Percentiles rank a stretch among this genome's conserved stretches.
phyloP scores from a whole-genome alignment of 169 alveolate species.

The Blepharisma undulans region DNA sequence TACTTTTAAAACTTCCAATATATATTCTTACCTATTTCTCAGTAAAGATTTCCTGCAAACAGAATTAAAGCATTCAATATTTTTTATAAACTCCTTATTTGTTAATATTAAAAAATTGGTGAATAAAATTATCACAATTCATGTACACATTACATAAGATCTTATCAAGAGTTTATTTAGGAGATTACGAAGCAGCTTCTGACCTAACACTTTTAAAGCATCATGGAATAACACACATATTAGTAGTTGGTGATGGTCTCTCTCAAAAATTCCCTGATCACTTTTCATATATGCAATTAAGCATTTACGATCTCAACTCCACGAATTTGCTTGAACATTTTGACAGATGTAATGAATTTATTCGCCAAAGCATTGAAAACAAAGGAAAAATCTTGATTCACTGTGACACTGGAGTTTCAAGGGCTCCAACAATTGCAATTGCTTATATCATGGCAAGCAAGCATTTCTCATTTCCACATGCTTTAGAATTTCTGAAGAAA shows the following conservation, averaged over 20 bases:
- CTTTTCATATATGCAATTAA: neutral
- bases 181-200: neutral
- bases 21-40: no score
- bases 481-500: neutral
- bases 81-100: neutral
- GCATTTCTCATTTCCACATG: neutral
- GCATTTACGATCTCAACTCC: neutral
- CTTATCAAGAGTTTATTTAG: neutral
- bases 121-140: neutral
- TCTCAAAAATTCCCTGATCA: neutral
- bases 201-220: neutral
- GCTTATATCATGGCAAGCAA: slow-evolving; percentile 57
- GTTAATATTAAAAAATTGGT: neutral
- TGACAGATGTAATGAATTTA: neutral
- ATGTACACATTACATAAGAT: neutral
- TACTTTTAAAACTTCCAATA: no score
- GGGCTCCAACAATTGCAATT: slow-evolving; percentile 62
- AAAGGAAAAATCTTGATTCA: slow-evolving; percentile 67
- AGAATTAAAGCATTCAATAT: no score
- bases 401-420: slow-evolving; percentile 67
- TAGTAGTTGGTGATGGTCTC: neutral
- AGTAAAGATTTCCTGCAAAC: no score
- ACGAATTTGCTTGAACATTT: neutral
- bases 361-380: neutral
- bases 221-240: neutral